Evolutionary conservation across 1,284 basidiomycete species (phyloP), one percentile per base, ranked within the genome.

Genomic region (Rhodotorula sp.): DNA sequence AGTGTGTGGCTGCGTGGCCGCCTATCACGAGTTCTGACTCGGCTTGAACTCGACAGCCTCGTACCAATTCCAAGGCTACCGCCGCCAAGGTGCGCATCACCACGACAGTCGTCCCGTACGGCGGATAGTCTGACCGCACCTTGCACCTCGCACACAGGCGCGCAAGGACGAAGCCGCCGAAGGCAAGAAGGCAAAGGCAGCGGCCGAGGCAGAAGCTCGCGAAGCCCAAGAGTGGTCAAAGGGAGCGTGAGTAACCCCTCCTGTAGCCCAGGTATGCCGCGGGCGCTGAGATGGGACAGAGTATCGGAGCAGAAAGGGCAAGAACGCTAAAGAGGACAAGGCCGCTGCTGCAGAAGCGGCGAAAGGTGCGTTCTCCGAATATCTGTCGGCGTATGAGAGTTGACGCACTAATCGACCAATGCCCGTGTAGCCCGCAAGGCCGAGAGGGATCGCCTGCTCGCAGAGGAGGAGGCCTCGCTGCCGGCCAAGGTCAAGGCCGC

Each of bases 391-490:
- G 22, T 4, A 30, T 46, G 22, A 30, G 24, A 8, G 44, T 17
- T 30, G 8, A 44, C 14, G 17, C 18, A 14, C 22, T 10, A 29
- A 12, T 24, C 17, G 6, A 26, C 15, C 26, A 4, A 5, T 14
- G 42, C 24, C 15, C 17, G 20, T 6, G 17, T 48, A 24, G 81
- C 81, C 48, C 83, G 83, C 78, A 84, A 84, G 75, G 83, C 82
- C 26, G 84, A 85, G 71, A 80, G 81, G 63, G 82, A 81, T 53
- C 81, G 82, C 0, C 79, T 85, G 0, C 76, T 83, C 66, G 93
- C 90, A 4, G 91, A 93, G 77, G 95, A 98, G 80, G 94, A 97
- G 81, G 86, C 89, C 0, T 78, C 84, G 1, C 80, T 83, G 0
- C 84, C 89, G 1, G 70, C 86, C 7, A 91, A 91, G 80, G 82